phyloP scores from a whole-genome alignment of 2,329 filamentous ascomycete genomes.

The Cordyceps tenuipes region DNA sequence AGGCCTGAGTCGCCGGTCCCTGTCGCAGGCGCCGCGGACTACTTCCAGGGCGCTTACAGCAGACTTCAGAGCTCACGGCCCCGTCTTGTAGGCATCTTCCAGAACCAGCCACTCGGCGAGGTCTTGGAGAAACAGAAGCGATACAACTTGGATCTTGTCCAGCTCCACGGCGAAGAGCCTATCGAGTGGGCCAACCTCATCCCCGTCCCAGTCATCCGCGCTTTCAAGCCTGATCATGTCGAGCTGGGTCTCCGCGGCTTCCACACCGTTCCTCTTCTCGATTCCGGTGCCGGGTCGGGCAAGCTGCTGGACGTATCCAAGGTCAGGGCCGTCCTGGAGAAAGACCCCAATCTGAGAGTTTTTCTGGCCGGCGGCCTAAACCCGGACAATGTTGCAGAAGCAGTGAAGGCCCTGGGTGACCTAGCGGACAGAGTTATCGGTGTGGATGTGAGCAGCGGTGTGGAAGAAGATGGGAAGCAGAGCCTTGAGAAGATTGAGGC shows the following conservation, averaged over 20 bases:
- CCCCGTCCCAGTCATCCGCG: conserved; percentile 82
- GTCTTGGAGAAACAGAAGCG: conserved; percentile 69
- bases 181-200: conserved; percentile 86
- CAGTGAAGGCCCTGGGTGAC: conserved; percentile 55
- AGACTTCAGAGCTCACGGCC: conserved; percentile 51
- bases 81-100: conserved; percentile 86
- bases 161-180: conserved; percentile 87
- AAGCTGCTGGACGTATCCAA: conserved; percentile 63
- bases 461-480: conserved; percentile 77
- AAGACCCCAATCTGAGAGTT: conserved; percentile 63
- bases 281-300: conserved; percentile 80
- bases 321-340: conserved; percentile 57
- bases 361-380: conserved; percentile 80
- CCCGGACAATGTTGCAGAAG: conserved; percentile 65
- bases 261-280: conserved; percentile 75
- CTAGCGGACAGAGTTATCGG: conserved; percentile 59
- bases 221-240: conserved; percentile 69
- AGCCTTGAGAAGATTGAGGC: conserved; percentile 69
- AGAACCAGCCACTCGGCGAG: conserved; percentile 78
- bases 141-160: conserved; percentile 77
- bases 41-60: conserved; percentile 52
- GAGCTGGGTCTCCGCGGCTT: conserved; percentile 68
- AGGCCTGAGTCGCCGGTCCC: conserved; percentile 20
- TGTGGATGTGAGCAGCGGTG: conserved; percentile 90
- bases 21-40: conserved; percentile 47